Percentiles rank a stretch among this genome's conserved stretches.
These are phyloP conservation scores for Endothia cerciana DNA, from an alignment of 2,329 filamentous ascomycete genomes.

Conservation along the genomic window DNA sequence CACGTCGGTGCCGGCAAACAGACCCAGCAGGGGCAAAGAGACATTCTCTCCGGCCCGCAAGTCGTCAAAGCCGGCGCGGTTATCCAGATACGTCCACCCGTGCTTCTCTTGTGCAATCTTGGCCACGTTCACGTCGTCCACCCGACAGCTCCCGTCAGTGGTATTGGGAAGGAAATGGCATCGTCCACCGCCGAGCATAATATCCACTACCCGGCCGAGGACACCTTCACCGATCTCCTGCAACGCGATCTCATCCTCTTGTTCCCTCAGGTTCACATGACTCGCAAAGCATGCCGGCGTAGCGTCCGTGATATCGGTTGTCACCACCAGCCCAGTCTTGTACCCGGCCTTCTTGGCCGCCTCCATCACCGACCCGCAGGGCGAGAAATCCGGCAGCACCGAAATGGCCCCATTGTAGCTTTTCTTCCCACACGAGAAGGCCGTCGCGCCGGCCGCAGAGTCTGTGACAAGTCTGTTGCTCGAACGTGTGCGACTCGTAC, in stretches of 20 bases:
- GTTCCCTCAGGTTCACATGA: slow-evolving; percentile 77
- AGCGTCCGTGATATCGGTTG: slow-evolving; percentile 91
- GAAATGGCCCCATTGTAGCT: slow-evolving; percentile 97
- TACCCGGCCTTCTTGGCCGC: slow-evolving; percentile 92
- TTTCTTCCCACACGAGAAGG: slow-evolving; percentile 90
- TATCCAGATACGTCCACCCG: slow-evolving; percentile 79
- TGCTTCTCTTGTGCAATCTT: slow-evolving; percentile 72
- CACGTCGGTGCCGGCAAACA: slow-evolving; percentile 82
- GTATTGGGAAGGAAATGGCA: slow-evolving; percentile 91
- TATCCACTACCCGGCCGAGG: slow-evolving; percentile 83
- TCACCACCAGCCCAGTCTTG: slow-evolving; percentile 91
- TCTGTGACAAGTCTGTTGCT: slow-evolving; percentile 88
- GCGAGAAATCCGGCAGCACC: slow-evolving; percentile 79
- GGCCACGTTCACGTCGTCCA: slow-evolving; percentile 76
- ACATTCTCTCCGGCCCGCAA: slow-evolving; percentile 69
- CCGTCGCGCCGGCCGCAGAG: slow-evolving; percentile 94
- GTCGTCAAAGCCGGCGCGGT: slow-evolving; percentile 74
- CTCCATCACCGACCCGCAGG: slow-evolving; percentile 91
- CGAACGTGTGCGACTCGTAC: slow-evolving; percentile 84
- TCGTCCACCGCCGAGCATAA: slow-evolving; percentile 90
- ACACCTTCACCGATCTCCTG: slow-evolving; percentile 90
- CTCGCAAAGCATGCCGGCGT: slow-evolving; percentile 94
- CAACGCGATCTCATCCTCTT: slow-evolving; percentile 89
- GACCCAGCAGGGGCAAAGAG: slow-evolving; percentile 80
- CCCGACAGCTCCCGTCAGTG: slow-evolving; percentile 78